phyloP scores from a whole-genome alignment of 169 alveolate genomes.

The Plasmodium fragile region DNA sequence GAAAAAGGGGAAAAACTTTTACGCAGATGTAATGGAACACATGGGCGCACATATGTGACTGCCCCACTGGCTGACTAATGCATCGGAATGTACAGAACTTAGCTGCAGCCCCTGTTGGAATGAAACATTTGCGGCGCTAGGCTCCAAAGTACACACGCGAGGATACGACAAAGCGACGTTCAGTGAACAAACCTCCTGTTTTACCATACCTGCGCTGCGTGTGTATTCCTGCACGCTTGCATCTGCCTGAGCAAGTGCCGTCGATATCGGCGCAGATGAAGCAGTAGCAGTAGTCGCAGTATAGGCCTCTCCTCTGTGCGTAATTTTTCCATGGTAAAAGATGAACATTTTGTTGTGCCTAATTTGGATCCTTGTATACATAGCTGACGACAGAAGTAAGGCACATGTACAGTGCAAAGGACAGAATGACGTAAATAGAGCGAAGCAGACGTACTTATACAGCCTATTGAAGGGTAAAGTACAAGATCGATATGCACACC shows the following conservation, averaged over 20 bases:
- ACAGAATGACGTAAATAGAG: slow-evolving; percentile 18
- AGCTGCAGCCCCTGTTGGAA: background rate
- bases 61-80: background rate
- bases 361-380: slow-evolving; percentile 13
- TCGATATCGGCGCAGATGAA: background rate
- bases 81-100: background rate
- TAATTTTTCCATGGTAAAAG: background rate
- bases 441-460: background rate
- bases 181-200: background rate
- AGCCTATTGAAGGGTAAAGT: background rate
- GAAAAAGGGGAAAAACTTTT: background rate
- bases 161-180: background rate
- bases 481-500: background rate
- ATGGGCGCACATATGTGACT: background rate
- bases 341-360: slow-evolving; percentile 31
- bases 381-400: background rate
- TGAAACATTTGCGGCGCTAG: background rate
- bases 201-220: background rate
- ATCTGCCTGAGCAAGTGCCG: background rate
- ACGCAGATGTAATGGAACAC: slow-evolving; percentile 7
- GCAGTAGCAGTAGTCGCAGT: background rate
- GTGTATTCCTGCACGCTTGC: background rate
- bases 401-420: slow-evolving; percentile 10
- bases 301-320: background rate
- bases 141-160: background rate